Evolutionary conservation across 306 rosid genomes (phyloP).

Genomic region (Rosa rugosa): DNA sequence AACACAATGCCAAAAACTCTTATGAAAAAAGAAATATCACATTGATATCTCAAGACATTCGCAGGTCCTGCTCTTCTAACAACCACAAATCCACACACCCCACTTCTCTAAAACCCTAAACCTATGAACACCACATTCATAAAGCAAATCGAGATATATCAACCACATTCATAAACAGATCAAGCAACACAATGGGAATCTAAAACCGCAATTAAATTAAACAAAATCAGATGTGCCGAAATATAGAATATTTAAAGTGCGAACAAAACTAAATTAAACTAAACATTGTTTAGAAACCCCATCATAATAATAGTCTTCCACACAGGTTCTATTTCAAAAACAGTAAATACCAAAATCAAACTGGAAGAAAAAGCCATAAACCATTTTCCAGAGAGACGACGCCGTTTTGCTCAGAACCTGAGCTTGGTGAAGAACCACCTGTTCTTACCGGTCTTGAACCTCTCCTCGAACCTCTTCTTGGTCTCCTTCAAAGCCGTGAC

Average conservation of each 20-base stretch:
- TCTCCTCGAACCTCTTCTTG: conserved; percentile 46
- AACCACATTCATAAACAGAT: background rate
- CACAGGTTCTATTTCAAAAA: conserved; percentile 5
- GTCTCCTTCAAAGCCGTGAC: conserved; percentile 45
- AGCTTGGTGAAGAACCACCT: conserved; percentile 59
- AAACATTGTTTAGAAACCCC: background rate
- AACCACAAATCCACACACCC: background rate
- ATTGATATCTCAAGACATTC: background rate
- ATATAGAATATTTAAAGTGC: background rate
- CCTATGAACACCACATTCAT: background rate
- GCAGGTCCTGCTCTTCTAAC: background rate
- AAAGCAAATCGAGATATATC: background rate
- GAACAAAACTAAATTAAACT: background rate
- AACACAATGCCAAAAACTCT: too few species aligned
- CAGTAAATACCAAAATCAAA: background rate
- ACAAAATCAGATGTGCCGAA: background rate
- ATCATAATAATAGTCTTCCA: conserved; percentile 4
- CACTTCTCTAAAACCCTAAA: background rate
- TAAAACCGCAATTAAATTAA: background rate
- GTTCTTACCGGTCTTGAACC: conserved; percentile 56
- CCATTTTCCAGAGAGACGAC: background rate
- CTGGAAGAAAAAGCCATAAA: background rate
- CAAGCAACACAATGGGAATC: background rate
- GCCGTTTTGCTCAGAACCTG: conserved; percentile 31
- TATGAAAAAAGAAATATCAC: too few species aligned